phyloP scores from a whole-genome alignment of 176 grass and related monocot genomes.

The Oryza punctata region DNA sequence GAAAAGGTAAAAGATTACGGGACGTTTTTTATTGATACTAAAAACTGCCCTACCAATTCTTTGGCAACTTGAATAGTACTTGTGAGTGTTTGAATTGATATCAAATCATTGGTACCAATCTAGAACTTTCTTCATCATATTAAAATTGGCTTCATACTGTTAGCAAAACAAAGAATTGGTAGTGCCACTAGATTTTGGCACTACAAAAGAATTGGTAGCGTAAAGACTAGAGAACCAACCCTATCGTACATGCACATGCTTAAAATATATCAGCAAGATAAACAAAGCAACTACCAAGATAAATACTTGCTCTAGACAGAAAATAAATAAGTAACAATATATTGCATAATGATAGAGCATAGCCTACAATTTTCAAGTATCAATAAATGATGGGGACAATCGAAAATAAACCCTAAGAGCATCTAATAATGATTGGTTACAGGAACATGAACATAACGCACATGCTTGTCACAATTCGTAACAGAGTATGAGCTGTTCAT shows the following conservation, averaged over 20 bases:
- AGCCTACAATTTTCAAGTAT: slow-evolving; percentile 14
- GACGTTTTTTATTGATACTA: too few species aligned
- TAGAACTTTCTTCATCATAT: too few species aligned
- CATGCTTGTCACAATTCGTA: slow-evolving; percentile 5
- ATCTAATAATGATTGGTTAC: background rate
- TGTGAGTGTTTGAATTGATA: too few species aligned
- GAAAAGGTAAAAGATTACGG: background rate
- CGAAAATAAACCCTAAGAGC: background rate
- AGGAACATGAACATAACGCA: background rate
- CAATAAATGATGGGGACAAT: slow-evolving; percentile 7
- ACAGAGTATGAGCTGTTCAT: background rate
- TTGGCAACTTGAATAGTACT: too few species aligned
- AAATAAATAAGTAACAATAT: background rate
- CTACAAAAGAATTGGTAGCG: too few species aligned
- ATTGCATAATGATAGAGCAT: background rate
- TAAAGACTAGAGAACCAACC: too few species aligned
- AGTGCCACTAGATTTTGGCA: too few species aligned
- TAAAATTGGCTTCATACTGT: too few species aligned
- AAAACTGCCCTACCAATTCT: too few species aligned
- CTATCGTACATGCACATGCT: background rate
- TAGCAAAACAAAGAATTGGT: too few species aligned
- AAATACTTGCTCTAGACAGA: background rate
- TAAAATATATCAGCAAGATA: slow-evolving; percentile 7
- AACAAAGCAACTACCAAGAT: slow-evolving; percentile 26
- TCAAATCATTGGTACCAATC: too few species aligned